Percentiles rank a stretch among this genome's conserved stretches.
These are phyloP conservation scores for Stenogyne calaminthoides DNA, from an alignment of 305 asterid genomes.

Conservation along the genomic window DNA sequence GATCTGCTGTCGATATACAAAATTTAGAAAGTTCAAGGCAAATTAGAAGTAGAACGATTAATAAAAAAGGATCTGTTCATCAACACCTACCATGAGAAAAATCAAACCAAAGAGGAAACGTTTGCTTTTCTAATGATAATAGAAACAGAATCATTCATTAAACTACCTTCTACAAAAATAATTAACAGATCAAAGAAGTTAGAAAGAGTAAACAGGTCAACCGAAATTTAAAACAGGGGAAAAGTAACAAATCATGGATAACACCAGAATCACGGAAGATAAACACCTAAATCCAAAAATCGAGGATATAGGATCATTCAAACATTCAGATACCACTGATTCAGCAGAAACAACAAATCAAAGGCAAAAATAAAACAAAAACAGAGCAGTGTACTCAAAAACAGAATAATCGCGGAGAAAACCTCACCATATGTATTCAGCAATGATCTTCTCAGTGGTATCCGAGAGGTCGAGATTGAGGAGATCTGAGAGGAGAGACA, in stretches of 20 bases:
- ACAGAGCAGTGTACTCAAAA: neutral
- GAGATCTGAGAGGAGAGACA: constrained; percentile 57
- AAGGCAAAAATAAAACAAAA: neutral
- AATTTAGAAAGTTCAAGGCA: neutral
- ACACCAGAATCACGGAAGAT: neutral
- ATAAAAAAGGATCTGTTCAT: constrained; percentile 2
- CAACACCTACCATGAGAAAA: neutral
- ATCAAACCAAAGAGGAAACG: neutral
- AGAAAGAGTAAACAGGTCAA: neutral
- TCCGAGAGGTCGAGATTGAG: constrained; percentile 50
- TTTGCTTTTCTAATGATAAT: neutral
- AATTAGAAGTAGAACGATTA: neutral
- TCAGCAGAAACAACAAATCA: neutral
- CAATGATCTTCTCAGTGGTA: constrained; percentile 46
- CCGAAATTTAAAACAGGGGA: neutral
- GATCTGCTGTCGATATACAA: constrained; percentile 21
- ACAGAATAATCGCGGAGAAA: neutral
- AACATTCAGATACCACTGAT: neutral
- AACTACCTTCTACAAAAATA: neutral
- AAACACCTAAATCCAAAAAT: constrained; percentile 5
- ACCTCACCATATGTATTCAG: constrained; percentile 58
- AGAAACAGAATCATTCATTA: neutral
- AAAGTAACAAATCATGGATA: neutral
- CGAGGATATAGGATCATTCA: neutral
- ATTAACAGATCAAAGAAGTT: constrained; percentile 4